These are phyloP conservation scores for Aspergillus funiculosus DNA, from an alignment of 495 filamentous ascomycete genomes.

Conservation along the genomic window DNA sequence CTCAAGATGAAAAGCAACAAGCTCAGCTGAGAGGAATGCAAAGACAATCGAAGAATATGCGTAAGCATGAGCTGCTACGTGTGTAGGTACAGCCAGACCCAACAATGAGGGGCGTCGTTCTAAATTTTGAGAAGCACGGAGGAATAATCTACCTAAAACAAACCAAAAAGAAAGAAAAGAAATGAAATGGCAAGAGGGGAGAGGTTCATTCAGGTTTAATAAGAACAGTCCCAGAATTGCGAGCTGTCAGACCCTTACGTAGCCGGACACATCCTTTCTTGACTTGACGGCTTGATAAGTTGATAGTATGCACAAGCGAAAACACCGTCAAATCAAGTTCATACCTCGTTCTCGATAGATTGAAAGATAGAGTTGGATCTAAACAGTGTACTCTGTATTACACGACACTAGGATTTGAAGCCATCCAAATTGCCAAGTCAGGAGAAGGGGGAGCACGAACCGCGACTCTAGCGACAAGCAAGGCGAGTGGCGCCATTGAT, in stretches of 20 bases:
- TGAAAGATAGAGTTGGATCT: constrained; percentile 25
- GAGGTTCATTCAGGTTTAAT: constrained; percentile 18
- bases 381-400: constrained; percentile 19
- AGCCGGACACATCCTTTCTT: constrained; percentile 12
- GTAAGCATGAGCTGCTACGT: constrained; percentile 3
- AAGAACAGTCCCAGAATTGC: constrained; percentile 11
- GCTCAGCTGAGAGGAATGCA: neutral
- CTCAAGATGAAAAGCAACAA: neutral
- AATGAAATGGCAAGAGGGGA: constrained; percentile 1
- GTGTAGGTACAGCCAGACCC: constrained; percentile 18
- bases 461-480: constrained; percentile 13
- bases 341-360: constrained; percentile 24
- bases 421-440: constrained; percentile 8
- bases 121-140: constrained; percentile 2
- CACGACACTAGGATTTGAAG: constrained; percentile 16
- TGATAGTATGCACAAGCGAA: constrained; percentile 9
- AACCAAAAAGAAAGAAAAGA: too few relatives aligned
- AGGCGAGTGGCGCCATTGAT: constrained; percentile 18
- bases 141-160: constrained; percentile 8
- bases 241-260: constrained; percentile 23
- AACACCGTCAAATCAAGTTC: constrained; percentile 16
- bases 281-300: constrained; percentile 11
- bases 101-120: constrained; percentile 4
- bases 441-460: constrained; percentile 8
- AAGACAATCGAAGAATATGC: neutral